These are phyloP conservation scores for Camelina laxa DNA, from an alignment of 345 rosid genomes.

Conservation along the genomic window DNA sequence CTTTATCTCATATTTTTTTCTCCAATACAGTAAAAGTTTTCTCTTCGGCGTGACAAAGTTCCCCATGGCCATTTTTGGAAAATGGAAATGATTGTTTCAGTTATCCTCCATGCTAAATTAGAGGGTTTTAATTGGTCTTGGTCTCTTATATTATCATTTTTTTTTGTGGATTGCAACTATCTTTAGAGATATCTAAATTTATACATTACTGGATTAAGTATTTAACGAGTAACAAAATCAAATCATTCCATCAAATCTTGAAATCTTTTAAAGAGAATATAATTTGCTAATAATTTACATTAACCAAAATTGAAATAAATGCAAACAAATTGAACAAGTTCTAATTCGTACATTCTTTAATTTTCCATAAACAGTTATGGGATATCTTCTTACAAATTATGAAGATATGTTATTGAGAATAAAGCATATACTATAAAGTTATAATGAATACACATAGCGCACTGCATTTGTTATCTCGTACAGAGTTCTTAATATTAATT, in stretches of 20 bases:
- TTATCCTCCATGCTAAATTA: background rate
- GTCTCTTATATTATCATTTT: background rate
- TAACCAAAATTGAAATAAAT: no score
- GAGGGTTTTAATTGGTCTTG: background rate
- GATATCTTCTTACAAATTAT: no score
- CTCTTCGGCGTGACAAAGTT: background rate
- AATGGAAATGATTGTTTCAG: background rate
- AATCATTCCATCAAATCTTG: background rate
- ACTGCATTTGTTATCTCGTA: background rate
- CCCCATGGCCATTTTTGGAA: background rate
- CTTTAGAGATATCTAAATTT: background rate
- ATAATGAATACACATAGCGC: no score
- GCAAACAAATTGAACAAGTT: background rate
- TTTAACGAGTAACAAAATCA: background rate
- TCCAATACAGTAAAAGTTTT: background rate
- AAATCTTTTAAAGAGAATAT: background rate
- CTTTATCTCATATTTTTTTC: constrained; percentile 11
- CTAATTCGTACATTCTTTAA: no score
- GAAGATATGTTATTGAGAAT: no score
- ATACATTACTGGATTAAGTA: background rate
- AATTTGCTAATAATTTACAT: background rate
- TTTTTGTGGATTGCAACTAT: background rate
- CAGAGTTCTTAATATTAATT: background rate
- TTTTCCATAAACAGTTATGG: no score
- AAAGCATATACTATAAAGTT: no score